Base-by-base conservation (phyloP, 495 filamentous ascomycete genomes). In the Diplogelasinospora grovesii region DNA sequence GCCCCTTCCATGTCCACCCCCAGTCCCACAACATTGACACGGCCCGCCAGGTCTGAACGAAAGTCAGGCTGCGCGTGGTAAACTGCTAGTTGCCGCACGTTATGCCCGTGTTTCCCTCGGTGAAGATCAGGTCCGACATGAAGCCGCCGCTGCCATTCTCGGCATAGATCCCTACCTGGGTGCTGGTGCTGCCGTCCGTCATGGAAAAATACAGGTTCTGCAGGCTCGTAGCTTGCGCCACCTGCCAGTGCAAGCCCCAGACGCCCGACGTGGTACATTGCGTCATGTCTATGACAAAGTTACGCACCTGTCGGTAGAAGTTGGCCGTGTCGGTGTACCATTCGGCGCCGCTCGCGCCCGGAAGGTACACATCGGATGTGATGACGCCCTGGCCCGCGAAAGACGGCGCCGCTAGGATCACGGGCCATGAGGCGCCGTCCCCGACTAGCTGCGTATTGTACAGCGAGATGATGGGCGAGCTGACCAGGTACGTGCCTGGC, bases 21-120 rank as follows among this genome's bases (percentile, higher is more conserved):
- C 88, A 94, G 64, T 89, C 83, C 89, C 87, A 95, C 71, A 89
- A 89, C 84, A 89, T 85, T 66, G 75, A 92, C 43, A 95, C 79
- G 37, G 85, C 87, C 18, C 89, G 95, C 53, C 88, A 72, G 66
- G 86, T 92, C 62, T 79, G 75, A 53, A 89, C 92, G 74, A 95
- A 95, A 22, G 73, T 83, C 54, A 96, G 50, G 65, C 95, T 96
- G 45, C 89, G 84, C 39, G 83, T 89, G 5, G 90, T 93, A 62
- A 92, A 96, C 60, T 97, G 90, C 65, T 97, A 90, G 64, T 86
- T 95, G 36, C 90, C 90, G 10, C 92, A 73, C 69, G 87, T 90
- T 43, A 82, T 80, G 13, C 89, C 87, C 54, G 81, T 85, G 42
- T 75, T 74, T 50, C 90, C 90, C 39, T 89, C 90, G 51, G 86